Evolutionary conservation across 2,329 filamentous ascomycete genomes (phyloP).

Genomic region (Mollisiaceae sp.): DNA sequence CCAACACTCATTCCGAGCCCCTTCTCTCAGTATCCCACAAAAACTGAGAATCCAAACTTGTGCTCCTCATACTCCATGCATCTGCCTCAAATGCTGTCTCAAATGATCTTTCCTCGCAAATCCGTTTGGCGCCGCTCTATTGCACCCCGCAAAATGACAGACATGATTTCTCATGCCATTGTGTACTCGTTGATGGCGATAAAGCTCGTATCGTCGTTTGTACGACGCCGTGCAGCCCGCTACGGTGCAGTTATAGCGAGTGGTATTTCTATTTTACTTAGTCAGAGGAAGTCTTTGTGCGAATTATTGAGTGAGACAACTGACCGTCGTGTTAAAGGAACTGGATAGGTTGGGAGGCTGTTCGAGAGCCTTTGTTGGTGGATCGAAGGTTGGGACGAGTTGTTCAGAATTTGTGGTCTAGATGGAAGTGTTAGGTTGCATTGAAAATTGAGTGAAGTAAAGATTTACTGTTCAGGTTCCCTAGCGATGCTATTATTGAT

Average conservation of each 20-base stretch:
- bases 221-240: conserved; percentile 14
- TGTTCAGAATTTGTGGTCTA: not conserved
- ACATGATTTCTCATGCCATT: conserved; percentile 14
- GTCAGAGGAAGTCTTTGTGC: not conserved
- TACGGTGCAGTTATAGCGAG: conserved; percentile 1
- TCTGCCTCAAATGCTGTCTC: conserved; percentile 20
- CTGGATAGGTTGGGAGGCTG: not conserved
- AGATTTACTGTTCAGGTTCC: not conserved
- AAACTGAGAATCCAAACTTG: no score
- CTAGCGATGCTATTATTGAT: not conserved
- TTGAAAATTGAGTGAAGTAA: not conserved
- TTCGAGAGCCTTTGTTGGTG: not conserved
- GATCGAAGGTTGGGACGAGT: not conserved
- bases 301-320: not conserved
- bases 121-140: conserved; percentile 15
- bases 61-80: conserved; percentile 12
- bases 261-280: not conserved
- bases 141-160: conserved; percentile 17
- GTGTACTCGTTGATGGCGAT: conserved; percentile 18
- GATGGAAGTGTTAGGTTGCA: not conserved
- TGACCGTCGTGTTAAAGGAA: not conserved
- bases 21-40: no score
- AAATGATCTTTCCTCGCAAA: conserved; percentile 26
- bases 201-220: conserved; percentile 18
- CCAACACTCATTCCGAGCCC: no score